phyloP scores from a whole-genome alignment of 805 yeast species.

The Saccharomyces paradoxus region DNA sequence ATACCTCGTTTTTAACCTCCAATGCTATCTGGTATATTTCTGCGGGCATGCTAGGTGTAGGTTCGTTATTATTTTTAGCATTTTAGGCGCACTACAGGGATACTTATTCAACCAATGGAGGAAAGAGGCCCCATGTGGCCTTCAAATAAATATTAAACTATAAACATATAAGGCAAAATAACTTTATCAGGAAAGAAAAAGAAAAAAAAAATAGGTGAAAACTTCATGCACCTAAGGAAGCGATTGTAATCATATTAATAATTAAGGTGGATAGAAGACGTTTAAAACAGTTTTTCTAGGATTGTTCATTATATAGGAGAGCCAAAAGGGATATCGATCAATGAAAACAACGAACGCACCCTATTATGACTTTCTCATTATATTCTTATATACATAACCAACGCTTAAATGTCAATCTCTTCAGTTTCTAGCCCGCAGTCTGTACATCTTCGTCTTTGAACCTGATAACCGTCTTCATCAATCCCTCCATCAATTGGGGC shows the following conservation, averaged over 20 bases:
- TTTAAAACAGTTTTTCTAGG: neutral
- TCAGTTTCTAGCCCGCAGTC: conserved; percentile 82
- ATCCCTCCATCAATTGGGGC: conserved; percentile 42
- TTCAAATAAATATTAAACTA: neutral
- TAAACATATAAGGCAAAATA: neutral
- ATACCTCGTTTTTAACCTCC: conserved; percentile 11
- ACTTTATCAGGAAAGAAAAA: neutral
- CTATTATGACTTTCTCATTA: neutral
- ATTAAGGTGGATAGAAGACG: neutral
- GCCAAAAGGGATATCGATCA: neutral
- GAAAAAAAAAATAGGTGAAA: neutral
- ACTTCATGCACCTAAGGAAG: neutral
- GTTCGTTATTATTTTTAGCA: conserved; percentile 23
- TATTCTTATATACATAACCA: neutral
- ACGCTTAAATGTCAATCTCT: conserved; percentile 40
- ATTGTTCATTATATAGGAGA: neutral
- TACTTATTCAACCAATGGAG: neutral
- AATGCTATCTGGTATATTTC: conserved; percentile 22
- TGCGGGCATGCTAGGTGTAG: conserved; percentile 21
- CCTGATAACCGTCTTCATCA: conserved; percentile 33
- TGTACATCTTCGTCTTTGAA: conserved; percentile 55
- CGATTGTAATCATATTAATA: neutral
- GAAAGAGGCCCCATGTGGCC: neutral
- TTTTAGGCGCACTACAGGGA: conserved; percentile 5
- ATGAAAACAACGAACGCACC: neutral